Base-by-base conservation (phyloP, 2,329 filamentous ascomycete species). In the Falciphora oryzae region DNA sequence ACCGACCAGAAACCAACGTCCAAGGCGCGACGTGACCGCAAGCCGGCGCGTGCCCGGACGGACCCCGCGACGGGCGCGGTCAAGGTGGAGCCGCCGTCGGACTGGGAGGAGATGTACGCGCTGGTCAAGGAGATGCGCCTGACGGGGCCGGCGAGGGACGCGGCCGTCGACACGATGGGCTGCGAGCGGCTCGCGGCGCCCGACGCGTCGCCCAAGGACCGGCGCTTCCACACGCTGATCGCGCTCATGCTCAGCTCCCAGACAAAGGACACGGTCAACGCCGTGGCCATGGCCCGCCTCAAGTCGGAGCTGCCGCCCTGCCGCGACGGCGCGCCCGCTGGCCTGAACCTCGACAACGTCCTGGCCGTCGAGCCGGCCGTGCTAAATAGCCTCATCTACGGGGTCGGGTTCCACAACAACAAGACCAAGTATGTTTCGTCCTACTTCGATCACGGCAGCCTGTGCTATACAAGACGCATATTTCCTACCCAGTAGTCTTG, bases 161-260 rank as follows among this genome's bases (percentile, higher is more conserved):
- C 95, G 0, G 91, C 94, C 0, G 95, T 99, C 14, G 95, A 99
- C 75, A 98, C 94, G 0, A 97, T 98, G 93, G 95, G 95, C 14
- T 99, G 95, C 76, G 93, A 93, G 76, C 85, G 85, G 10, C 81
- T 95, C 13, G 91, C 90, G 3, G 78, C 82, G 61, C 74, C 77
- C 22, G 75, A 70, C 1, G 81, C 83, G 14, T 81, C 77, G 65
- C 73, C 80, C 31, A 80, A 77, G 65, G 84, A 85, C 72, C 87
- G 87, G 73, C 85, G 93, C 8, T 93, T 96, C 71, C 93, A 97
- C 72, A 96, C 92, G 3, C 84, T 97, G 35, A 83, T 96, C 56
- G 86, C 93, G 18, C 81, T 97, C 67, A 97, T 97, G 93, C 83
- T 97, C 44, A 94, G 90, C 50, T 92, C 89, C 62, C 93, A 97